Evolutionary conservation across 345 rosid genomes (phyloP), one percentile per base, ranked within the genome.

Genomic region (Excoecaria agallocha): DNA sequence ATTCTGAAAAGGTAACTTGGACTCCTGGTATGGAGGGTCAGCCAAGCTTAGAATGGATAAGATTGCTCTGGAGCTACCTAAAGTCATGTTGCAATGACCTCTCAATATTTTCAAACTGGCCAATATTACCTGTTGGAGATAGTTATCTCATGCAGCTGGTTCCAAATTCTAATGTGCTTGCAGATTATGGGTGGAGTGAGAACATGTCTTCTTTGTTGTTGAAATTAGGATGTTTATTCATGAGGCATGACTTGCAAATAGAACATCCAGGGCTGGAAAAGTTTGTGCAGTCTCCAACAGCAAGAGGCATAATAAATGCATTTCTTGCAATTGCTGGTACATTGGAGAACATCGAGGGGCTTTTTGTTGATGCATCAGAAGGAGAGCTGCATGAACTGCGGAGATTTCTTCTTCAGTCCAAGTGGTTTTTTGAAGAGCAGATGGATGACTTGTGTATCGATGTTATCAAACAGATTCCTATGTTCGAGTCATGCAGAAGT

Each of bases 161-260:
- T 80, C 86, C 88, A 81, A 89, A 86, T 81, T 90, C 98, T 54
- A 81, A 82, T 78, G 93, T 94, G 74, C 83, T 94, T 63, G 85
- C 77, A 81, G 88, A 87, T 82, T 90, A 88, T 78, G 97, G 97
- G 19, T 94, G 97, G 98, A 94, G 94, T 76, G 98, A 94, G 82
- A 94, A 94, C 78, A 90, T 94, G 96, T 87, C 86, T 64, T 86
- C 94, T 77, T 83, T 94, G 85, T 82, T 94, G 85, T 79, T 84
- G 76, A 94, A 90, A 83, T 89, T 87, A 65, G 98, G 97, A 81
- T 94, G 98, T 77, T 77, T 71, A 48, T 94, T 94, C 86, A 86
- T 94, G 84, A 90, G 87, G 72, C 79, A 70, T 39, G 91, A 86
- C 80, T 35, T 90, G 62, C 87, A 82, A 25, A 83, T 91, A 69